Base-by-base conservation (phyloP, 2,329 filamentous ascomycete genomes). In the Camillea tinctor region DNA sequence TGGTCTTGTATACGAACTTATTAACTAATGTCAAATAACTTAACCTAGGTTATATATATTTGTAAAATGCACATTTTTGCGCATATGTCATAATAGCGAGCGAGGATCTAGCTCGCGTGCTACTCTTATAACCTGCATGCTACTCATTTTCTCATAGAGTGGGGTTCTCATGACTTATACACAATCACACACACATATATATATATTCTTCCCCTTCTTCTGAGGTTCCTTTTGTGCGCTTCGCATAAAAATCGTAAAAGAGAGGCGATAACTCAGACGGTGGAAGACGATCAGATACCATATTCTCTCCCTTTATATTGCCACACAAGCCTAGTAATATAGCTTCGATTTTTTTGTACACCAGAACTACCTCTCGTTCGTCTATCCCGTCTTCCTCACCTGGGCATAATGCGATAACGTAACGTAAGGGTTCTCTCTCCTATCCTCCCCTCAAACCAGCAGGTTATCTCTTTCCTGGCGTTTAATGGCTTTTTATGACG, bases 401-500 rank as follows among this genome's bases (percentile, higher is more conserved):
- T 30, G 7, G 13, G 26, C 26, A 11, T 30, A 11, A 7, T 7
- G 26, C 26, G 26, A 4, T 9, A 9, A 30, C 6, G 26, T 30
- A 30, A 30, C 7, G 26, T 9, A 30, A 30, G 26, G 26, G 26
- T 30, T 30, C 6, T 11, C 26, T 30, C 26, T 36, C 54, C 55
- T 54, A 54, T 57, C 26, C 26, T 30, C 26, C 49, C 54, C 55
- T 54, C 55, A 56, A 50, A 51, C 26, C 54, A 52, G 15, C 44
- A 36, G n/a, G 21, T 49, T 21, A 36, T 6, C 36, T 15, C 23
- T 15, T 20, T 30, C 7, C 8, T 2, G 54, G 44, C 13, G 8
- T 58, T 67, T 71, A 73, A 67, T 73, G 71, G 53, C 55, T 66
- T 63, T 69, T 69, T 60, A 72, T 48, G 48, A 73, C 49, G 57